These are phyloP conservation scores for Euphorbia lathyris DNA, from an alignment of 345 rosid species.

Conservation along the genomic window DNA sequence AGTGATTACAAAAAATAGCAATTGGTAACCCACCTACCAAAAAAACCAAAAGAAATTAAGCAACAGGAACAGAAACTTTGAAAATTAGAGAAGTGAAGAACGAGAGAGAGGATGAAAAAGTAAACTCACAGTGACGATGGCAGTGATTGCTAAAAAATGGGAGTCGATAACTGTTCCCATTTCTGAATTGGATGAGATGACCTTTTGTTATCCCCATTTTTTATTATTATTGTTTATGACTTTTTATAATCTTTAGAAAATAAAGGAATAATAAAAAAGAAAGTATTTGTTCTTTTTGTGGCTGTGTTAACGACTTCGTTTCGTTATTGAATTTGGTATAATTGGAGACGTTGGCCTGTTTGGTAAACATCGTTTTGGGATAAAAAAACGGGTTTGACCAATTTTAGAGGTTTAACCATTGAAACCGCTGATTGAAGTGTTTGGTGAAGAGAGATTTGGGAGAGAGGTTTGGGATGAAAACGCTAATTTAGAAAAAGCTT, in stretches of 20 bases:
- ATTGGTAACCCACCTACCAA: slow-evolving; percentile 69
- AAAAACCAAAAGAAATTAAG: not conserved
- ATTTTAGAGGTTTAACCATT: no score
- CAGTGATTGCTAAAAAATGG: slow-evolving; percentile 72
- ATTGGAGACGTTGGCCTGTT: no score
- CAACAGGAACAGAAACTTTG: not conserved
- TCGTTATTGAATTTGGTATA: no score
- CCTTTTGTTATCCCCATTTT: not conserved
- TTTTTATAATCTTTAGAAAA: not conserved
- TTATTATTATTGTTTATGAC: not conserved
- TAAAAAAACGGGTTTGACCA: no score
- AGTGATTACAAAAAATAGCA: slow-evolving; percentile 69
- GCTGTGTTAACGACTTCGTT: no score
- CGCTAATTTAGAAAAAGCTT: no score
- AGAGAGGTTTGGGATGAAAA: no score
- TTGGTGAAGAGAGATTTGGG: no score
- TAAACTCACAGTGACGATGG: slow-evolving; percentile 54
- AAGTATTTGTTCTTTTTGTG: no score
- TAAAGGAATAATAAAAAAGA: no score
- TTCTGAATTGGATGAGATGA: not conserved
- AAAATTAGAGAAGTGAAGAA: not conserved
- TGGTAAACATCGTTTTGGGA: no score
- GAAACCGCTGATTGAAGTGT: no score
- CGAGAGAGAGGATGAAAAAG: not conserved
- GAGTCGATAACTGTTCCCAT: slow-evolving; percentile 84